Conservation (phyloP, 352 stramenopile species). For the Globisporangium perplexum region DNA sequence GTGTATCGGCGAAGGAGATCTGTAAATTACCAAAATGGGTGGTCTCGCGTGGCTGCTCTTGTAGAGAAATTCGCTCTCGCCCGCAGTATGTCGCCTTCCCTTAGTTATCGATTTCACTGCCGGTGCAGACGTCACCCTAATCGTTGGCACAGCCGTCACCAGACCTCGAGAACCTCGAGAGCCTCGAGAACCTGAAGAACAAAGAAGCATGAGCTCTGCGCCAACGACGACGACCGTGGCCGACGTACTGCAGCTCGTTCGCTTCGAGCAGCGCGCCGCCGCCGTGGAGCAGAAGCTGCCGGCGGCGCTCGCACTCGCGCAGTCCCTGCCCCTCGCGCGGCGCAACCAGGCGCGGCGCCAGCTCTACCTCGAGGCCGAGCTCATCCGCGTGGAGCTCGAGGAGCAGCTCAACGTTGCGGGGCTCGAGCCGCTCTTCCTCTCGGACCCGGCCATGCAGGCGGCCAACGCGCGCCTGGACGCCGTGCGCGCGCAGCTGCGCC, state of each 20-base stretch:
- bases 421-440: constrained; percentile 52
- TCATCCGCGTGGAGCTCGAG: constrained; percentile 75
- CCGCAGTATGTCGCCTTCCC: too few species aligned
- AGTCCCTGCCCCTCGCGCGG: constrained; percentile 45
- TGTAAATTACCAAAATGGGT: neutral
- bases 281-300: constrained; percentile 47
- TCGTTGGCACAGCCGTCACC: too few species aligned
- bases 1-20: neutral
- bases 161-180: too few species aligned
- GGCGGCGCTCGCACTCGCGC: constrained; percentile 27
- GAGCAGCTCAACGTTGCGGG: constrained; percentile 64
- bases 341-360: constrained; percentile 66
- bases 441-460: constrained; percentile 35
- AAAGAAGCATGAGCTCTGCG: too few species aligned
- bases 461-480: constrained; percentile 53
- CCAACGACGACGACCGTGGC: constrained; percentile 23
- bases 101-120: too few species aligned
- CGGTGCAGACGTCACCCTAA: too few species aligned
- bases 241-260: constrained; percentile 51
- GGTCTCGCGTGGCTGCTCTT: neutral
- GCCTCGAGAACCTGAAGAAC: too few species aligned
- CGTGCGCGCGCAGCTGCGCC: constrained; percentile 53
- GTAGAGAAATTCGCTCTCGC: neutral
- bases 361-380: constrained; percentile 66
- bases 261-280: constrained; percentile 48